Evolutionary conservation across 148 eudicot genomes (phyloP).

Genomic region (Rhododendron simsii): DNA sequence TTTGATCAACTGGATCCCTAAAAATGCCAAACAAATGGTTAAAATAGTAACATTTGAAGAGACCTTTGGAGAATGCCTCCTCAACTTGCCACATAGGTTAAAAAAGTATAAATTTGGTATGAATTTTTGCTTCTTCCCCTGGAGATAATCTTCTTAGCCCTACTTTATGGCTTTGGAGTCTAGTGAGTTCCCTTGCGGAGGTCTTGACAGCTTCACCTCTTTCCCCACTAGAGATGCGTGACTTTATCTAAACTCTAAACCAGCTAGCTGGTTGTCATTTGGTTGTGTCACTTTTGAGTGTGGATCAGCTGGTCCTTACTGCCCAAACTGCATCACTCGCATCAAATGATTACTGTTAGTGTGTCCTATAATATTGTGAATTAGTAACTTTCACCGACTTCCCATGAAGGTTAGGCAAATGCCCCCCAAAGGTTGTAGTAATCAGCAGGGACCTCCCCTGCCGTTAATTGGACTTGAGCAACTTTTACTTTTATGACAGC

Average conservation of each 20-base stretch:
- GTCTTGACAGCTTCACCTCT: background rate
- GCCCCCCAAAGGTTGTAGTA: background rate
- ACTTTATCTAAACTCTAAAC: background rate
- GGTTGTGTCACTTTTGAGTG: background rate
- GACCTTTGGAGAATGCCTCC: background rate
- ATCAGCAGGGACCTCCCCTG: slow-evolving; percentile 1
- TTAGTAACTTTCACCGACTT: background rate
- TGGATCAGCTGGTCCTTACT: background rate
- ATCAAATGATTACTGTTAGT: background rate
- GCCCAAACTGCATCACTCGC: background rate
- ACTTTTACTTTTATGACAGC: background rate
- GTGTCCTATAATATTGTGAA: background rate
- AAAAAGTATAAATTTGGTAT: background rate
- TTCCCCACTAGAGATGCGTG: background rate
- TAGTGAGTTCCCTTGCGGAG: background rate
- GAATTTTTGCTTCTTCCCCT: background rate
- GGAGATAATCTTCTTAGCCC: background rate
- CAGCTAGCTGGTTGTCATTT: background rate
- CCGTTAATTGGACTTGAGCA: background rate
- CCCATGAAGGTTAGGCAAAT: background rate
- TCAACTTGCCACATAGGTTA: background rate
- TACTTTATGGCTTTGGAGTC: background rate
- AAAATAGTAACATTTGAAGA: background rate
- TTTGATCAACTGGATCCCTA: background rate
- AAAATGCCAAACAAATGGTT: background rate